These are phyloP conservation scores for Solanum bukasovii DNA, from an alignment of 257 asterid species.

Conservation along the genomic window DNA sequence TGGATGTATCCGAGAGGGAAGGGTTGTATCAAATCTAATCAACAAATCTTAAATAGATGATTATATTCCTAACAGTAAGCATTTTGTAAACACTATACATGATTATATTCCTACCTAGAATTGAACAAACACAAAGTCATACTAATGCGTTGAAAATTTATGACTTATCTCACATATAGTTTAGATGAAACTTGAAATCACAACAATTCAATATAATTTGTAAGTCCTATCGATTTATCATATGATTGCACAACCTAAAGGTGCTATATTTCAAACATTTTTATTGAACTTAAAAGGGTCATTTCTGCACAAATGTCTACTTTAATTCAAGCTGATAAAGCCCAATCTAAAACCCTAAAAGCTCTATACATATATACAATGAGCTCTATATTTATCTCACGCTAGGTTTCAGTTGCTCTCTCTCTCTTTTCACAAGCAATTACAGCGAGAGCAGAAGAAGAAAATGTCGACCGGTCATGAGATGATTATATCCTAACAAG, in stretches of 20 bases:
- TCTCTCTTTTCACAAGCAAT: background rate
- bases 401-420: background rate
- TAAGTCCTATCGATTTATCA: background rate
- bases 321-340: too few relatives aligned
- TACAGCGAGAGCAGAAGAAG: background rate
- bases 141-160: background rate
- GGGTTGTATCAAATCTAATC: too few relatives aligned
- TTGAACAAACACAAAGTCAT: background rate
- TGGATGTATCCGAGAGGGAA: too few relatives aligned
- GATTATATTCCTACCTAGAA: background rate
- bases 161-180: background rate
- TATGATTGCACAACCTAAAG: background rate
- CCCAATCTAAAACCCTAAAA: background rate
- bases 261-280: too few relatives aligned
- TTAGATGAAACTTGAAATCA: background rate
- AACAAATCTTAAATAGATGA: too few relatives aligned
- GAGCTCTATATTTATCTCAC: background rate
- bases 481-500: too few relatives aligned
- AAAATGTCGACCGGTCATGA: slow-evolving; percentile 61
- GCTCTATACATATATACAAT: background rate
- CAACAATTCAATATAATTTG: background rate
- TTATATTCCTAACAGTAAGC: background rate
- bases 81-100: background rate
- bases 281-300: too few relatives aligned
- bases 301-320: too few relatives aligned